Evolutionary conservation across 495 filamentous ascomycete species (phyloP), one percentile per base, ranked within the genome.

Genomic region (Friedmanniomyces simplex): DNA sequence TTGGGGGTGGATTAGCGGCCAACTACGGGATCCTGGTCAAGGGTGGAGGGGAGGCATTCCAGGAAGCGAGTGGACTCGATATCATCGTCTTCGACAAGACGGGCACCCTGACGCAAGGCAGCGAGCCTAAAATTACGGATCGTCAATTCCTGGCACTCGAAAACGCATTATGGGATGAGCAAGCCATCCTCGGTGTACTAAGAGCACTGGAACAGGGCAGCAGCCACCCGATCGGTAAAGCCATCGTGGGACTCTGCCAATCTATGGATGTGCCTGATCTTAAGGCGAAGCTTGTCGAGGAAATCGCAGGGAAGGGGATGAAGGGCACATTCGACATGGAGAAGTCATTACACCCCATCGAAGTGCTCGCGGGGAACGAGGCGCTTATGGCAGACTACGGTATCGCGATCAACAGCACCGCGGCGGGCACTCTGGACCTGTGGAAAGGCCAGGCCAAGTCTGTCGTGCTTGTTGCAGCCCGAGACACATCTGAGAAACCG

Each of bases 51-150:
- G 89, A 95, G 66, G 91, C 93, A 0, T 96, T 97, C 64, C 88
- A 97, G 69, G 90, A 94, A 72, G 90, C 93, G 12, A 94, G 89
- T 60, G 77, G 77, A 3, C 76, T 96, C 7, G 87, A 94, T 67
- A 84, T 83, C 54, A 82, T 96, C 21, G 89, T 96, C 14, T 96
- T 97, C 63, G 91, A 97, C 74, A 97, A 97, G 74, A 97, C 91
- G 0, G 91, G 91, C 0, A 97, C 91, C 1, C 72, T 97, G 49
- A 97, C 91, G 0, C 74, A 87, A 63, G 91, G 91, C 36, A 88
- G 87, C 34, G 84, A 89, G 53, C 82, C 91, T 0, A 83, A 72
- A 10, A 84, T 97, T 24, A 87, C 88, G 0, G 85, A 94, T 46
- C 79, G 84, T 54, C 74, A 83, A 61, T 61, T 83, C 21, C 20